Conservation (phyloP, 73 alveolate genomes). For the Paramecium biaurelia region DNA sequence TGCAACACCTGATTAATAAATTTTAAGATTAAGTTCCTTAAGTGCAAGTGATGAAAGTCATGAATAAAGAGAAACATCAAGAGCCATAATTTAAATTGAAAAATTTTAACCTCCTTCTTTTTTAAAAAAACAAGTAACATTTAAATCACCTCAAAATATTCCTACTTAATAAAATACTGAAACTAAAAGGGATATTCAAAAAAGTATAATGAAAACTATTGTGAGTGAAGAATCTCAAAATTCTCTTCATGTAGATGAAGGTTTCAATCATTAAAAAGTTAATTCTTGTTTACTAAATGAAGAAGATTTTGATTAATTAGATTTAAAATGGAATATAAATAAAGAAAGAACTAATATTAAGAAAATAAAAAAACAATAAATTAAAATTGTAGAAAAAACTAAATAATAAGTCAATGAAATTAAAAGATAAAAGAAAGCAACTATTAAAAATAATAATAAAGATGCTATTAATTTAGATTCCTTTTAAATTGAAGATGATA, state of each 20-base stretch:
- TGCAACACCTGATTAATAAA: background rate
- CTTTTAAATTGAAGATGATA: background rate
- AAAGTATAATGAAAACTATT: background rate
- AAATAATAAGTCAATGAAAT: background rate
- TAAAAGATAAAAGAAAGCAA: background rate
- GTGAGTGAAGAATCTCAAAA: background rate
- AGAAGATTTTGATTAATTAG: background rate
- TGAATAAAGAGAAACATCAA: background rate
- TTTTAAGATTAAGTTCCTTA: background rate
- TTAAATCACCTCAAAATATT: background rate
- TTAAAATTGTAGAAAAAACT: background rate
- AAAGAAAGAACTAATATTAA: background rate
- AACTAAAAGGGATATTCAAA: background rate
- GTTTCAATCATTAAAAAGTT: background rate
- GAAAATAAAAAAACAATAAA: background rate
- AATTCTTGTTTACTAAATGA: constrained; percentile 4
- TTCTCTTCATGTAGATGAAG: background rate
- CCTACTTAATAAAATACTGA: background rate
- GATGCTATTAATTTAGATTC: background rate
- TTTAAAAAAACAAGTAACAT: background rate
- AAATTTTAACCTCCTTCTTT: background rate
- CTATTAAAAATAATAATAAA: background rate
- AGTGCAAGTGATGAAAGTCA: constrained; percentile 21
- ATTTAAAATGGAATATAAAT: background rate
- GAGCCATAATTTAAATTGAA: background rate